Evolutionary conservation across 768 basidiomycete genomes (phyloP).

Genomic region (Saitozyma podzolica): DNA sequence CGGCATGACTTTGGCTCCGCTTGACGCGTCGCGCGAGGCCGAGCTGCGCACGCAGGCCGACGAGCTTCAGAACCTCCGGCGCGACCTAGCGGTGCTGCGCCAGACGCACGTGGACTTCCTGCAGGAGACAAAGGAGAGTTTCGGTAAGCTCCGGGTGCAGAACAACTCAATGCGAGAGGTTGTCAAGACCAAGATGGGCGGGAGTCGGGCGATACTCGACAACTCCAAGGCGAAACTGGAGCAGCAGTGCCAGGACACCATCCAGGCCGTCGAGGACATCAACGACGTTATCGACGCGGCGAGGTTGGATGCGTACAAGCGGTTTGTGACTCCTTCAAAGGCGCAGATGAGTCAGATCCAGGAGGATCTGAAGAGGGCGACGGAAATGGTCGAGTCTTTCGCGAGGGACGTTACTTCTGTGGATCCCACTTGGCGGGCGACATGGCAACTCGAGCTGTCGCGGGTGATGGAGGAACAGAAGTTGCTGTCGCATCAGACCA

Average conservation of each 20-base stretch:
- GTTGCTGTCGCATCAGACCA: conserved; percentile 87
- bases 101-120: conserved; percentile 94
- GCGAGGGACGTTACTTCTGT: conserved; percentile 82
- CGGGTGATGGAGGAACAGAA: conserved; percentile 97
- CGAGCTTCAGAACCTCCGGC: conserved; percentile 88
- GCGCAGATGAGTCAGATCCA: conserved; percentile 68
- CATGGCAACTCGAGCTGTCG: conserved; percentile 94
- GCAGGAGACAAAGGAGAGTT: conserved; percentile 82
- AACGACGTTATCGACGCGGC: conserved; percentile 86
- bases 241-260: conserved; percentile 76
- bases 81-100: conserved; percentile 88
- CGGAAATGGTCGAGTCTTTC: conserved; percentile 71
- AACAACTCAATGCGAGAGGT: conserved; percentile 85
- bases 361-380: conserved; percentile 67
- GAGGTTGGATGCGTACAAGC: conserved; percentile 86
- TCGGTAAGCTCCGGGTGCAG: conserved; percentile 74
- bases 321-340: conserved; percentile 79
- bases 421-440: conserved; percentile 98
- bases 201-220: conserved; percentile 82
- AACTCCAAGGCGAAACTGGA: conserved; percentile 92
- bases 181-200: conserved; percentile 76
- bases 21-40: conserved; percentile 50
- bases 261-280: conserved; percentile 90
- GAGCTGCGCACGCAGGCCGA: conserved; percentile 92
- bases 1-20: background rate